phyloP scores from a whole-genome alignment of 1,284 basidiomycete genomes.

The Xanthoconium separans region DNA sequence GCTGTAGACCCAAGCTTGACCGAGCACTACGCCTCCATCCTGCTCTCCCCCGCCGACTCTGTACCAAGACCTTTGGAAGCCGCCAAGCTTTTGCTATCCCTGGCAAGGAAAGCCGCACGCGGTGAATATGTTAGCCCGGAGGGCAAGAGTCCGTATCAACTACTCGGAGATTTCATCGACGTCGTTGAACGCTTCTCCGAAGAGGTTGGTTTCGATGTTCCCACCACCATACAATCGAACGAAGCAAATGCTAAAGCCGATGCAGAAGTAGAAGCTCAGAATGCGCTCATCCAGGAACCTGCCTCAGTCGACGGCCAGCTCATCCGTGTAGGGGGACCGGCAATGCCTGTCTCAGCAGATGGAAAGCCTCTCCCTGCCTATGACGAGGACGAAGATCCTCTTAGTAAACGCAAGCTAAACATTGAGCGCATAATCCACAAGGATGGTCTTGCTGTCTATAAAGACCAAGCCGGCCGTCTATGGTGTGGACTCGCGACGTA shows the following conservation, averaged over 20 bases:
- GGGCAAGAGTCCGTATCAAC: constrained; percentile 93
- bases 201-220: constrained; percentile 88
- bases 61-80: constrained; percentile 88
- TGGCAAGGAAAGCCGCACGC: constrained; percentile 81
- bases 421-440: constrained; percentile 83
- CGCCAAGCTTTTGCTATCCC: constrained; percentile 83
- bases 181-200: constrained; percentile 91
- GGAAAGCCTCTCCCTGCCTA: constrained; percentile 54
- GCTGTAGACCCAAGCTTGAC: constrained; percentile 83
- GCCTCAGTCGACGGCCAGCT: constrained; percentile 61
- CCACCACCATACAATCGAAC: constrained; percentile 62
- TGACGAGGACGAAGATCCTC: constrained; percentile 82
- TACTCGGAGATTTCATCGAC: constrained; percentile 91
- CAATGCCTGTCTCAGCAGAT: constrained; percentile 52
- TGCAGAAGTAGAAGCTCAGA: constrained; percentile 40
- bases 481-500: constrained; percentile 98
- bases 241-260: constrained; percentile 44
- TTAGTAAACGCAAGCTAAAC: constrained; percentile 75
- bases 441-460: constrained; percentile 87
- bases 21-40: constrained; percentile 78
- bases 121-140: constrained; percentile 89
- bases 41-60: constrained; percentile 67
- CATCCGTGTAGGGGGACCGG: constrained; percentile 74
- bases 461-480: constrained; percentile 93
- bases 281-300: constrained; percentile 38